Percentiles rank a stretch among this genome's conserved stretches.
phyloP scores from a whole-genome alignment of 345 rosid species.

The Rhodomyrtus tomentosa region DNA sequence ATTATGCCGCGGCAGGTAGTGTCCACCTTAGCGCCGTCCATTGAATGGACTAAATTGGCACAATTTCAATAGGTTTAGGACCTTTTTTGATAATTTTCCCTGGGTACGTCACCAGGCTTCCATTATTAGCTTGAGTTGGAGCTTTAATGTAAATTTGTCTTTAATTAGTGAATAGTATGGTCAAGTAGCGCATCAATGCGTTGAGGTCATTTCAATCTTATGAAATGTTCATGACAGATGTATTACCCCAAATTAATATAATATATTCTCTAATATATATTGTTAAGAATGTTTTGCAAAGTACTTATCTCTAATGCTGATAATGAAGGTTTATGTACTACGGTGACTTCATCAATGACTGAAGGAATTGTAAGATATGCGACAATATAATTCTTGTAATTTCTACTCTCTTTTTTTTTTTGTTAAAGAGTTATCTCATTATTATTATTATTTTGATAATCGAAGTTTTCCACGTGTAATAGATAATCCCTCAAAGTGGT shows the following conservation, averaged over 20 bases:
- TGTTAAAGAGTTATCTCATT: too few relatives aligned
- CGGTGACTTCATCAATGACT: neutral
- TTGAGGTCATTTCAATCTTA: neutral
- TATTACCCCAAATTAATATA: neutral
- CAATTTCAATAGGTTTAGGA: too few relatives aligned
- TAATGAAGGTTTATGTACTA: neutral
- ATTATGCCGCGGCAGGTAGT: too few relatives aligned
- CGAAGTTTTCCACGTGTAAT: too few relatives aligned
- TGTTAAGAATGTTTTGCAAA: neutral
- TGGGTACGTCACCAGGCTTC: neutral
- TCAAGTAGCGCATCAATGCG: neutral
- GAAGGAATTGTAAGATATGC: too few relatives aligned
- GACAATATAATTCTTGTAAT: too few relatives aligned
- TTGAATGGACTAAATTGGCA: too few relatives aligned
- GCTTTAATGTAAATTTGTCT: neutral
- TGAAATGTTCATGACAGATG: neutral
- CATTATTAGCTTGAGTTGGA: neutral
- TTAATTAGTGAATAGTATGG: neutral
- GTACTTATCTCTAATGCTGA: neutral
- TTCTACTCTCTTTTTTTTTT: too few relatives aligned
- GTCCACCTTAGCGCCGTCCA: too few relatives aligned
- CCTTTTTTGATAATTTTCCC: too few relatives aligned
- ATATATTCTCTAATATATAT: neutral
- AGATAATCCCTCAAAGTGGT: too few relatives aligned
- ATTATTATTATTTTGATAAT: too few relatives aligned